These are phyloP conservation scores for Erythrobasidium yunnanense DNA, from an alignment of 768 basidiomycete genomes.

Conservation along the genomic window DNA sequence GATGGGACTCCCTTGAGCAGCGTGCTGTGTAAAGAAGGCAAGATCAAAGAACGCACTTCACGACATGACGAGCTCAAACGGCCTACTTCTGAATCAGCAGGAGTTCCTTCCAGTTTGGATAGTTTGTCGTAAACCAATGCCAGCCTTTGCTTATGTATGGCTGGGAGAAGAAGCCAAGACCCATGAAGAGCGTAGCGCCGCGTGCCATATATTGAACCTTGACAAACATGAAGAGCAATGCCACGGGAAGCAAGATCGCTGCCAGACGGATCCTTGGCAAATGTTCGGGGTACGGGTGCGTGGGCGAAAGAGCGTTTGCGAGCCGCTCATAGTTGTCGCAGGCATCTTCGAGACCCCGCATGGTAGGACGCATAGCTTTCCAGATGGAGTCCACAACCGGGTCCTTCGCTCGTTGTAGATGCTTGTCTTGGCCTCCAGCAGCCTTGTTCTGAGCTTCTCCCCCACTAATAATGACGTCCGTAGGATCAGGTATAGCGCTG, in stretches of 20 bases:
- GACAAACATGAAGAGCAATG: constrained; percentile 40
- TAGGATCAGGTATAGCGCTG: constrained; percentile 41
- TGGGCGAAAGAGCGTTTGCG: constrained; percentile 44
- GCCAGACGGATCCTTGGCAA: constrained; percentile 40
- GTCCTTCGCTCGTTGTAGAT: constrained; percentile 39
- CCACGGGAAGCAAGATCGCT: constrained; percentile 39
- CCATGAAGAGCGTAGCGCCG: constrained; percentile 40
- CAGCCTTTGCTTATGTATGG: constrained; percentile 41
- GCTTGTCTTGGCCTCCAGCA: constrained; percentile 33
- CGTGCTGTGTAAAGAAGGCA: constrained; percentile 34
- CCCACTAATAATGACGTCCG: constrained; percentile 36
- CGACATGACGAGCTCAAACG: too few species aligned
- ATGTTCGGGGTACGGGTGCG: constrained; percentile 42
- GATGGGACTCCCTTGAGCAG: constrained; percentile 46
- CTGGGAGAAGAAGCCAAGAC: constrained; percentile 45
- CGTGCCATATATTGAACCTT: constrained; percentile 40
- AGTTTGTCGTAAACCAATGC: constrained; percentile 39
- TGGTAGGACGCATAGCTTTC: constrained; percentile 42
- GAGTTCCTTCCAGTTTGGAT: constrained; percentile 44
- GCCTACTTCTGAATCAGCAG: constrained; percentile 44
- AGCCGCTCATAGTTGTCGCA: constrained; percentile 46
- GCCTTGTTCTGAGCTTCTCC: constrained; percentile 40
- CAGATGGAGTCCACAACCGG: constrained; percentile 37
- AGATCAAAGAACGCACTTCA: too few species aligned
- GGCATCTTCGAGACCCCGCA: constrained; percentile 42